A percentile compares a stretch with the other conserved stretches of the same genome.
These are phyloP conservation scores for Rhinocladiella mackenziei DNA, from an alignment of 2,329 filamentous ascomycete genomes.

Conservation along the genomic window DNA sequence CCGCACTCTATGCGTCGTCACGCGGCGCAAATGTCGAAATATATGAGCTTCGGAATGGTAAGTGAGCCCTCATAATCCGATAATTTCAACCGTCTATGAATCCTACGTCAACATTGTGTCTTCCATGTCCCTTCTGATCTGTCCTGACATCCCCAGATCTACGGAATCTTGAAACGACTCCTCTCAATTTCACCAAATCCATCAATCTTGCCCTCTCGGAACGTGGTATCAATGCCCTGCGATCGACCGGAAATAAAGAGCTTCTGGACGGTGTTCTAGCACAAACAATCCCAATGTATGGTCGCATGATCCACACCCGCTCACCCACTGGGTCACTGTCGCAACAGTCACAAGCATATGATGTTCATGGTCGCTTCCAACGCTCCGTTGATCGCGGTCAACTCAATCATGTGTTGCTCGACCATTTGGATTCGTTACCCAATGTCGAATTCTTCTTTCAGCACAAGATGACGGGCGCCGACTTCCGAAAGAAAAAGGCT, in stretches of 20 bases:
- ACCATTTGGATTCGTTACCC: constrained; percentile 74
- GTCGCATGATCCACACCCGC: constrained; percentile 88
- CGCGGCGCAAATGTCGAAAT: constrained; percentile 87
- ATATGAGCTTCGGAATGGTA: constrained; percentile 89
- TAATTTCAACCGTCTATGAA: neutral
- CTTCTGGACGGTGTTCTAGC: constrained; percentile 70
- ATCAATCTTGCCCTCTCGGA: constrained; percentile 96
- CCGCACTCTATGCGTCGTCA: constrained; percentile 85
- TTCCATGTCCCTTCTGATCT: too few relatives aligned
- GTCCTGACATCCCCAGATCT: constrained; percentile 64
- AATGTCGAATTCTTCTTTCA: constrained; percentile 93
- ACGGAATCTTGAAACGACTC: constrained; percentile 73
- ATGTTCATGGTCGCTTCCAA: constrained; percentile 82
- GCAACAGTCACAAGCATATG: constrained; percentile 81
- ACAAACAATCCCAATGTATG: constrained; percentile 86
- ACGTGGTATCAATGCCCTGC: constrained; percentile 84
- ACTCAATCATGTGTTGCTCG: constrained; percentile 77
- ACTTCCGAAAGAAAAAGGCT: constrained; percentile 72
- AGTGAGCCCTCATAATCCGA: constrained; percentile 35
- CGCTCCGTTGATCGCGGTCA: constrained; percentile 79
- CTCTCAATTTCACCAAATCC: constrained; percentile 95
- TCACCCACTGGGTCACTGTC: constrained; percentile 62
- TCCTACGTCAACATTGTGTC: neutral
- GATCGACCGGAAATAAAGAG: constrained; percentile 60
- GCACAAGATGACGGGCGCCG: constrained; percentile 86